These are phyloP conservation scores for Sophora flavescens DNA, from an alignment of 306 rosid genomes.

Conservation along the genomic window DNA sequence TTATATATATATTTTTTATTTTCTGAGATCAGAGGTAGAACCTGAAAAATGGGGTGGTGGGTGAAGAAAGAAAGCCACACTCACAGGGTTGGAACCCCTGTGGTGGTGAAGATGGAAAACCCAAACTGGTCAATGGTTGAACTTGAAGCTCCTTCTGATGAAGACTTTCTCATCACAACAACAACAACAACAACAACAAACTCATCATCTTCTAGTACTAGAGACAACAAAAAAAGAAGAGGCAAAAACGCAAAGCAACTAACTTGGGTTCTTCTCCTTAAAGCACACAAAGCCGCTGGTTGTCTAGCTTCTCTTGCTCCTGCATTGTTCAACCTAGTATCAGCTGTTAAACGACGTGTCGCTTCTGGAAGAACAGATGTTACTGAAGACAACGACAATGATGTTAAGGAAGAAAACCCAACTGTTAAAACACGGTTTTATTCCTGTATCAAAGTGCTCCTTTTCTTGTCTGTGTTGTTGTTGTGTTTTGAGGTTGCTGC, in stretches of 20 bases:
- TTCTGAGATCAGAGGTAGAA: conserved; percentile 42
- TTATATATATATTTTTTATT: no score
- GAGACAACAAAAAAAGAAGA: conserved; percentile 65
- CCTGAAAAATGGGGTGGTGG: conserved; percentile 72
- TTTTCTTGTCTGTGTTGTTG: conserved; percentile 63
- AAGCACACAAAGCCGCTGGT: conserved; percentile 92
- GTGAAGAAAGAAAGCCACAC: conserved; percentile 57
- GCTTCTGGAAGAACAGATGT: conserved; percentile 73
- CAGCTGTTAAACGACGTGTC: conserved; percentile 74
- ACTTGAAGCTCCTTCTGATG: conserved; percentile 78
- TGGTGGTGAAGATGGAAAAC: conserved; percentile 90
- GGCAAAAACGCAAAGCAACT: conserved; percentile 88
- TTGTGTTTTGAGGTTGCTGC: conserved; percentile 78
- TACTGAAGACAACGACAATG: conserved; percentile 33
- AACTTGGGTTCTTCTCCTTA: conserved; percentile 95
- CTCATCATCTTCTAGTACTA: conserved; percentile 30
- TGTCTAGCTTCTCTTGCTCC: conserved; percentile 78
- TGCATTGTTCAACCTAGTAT: conserved; percentile 60
- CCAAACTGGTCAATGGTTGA: conserved; percentile 92
- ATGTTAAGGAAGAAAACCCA: conserved; percentile 61
- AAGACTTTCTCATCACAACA: conserved; percentile 61
- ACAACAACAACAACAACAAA: conserved; percentile 32
- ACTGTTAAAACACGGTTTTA: conserved; percentile 63
- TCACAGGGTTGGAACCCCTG: conserved; percentile 76
- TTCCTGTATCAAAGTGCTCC: conserved; percentile 62